Percentiles rank a stretch among this genome's conserved stretches.
Conservation (phyloP, 805 yeast species). For the Candida chilensis region DNA sequence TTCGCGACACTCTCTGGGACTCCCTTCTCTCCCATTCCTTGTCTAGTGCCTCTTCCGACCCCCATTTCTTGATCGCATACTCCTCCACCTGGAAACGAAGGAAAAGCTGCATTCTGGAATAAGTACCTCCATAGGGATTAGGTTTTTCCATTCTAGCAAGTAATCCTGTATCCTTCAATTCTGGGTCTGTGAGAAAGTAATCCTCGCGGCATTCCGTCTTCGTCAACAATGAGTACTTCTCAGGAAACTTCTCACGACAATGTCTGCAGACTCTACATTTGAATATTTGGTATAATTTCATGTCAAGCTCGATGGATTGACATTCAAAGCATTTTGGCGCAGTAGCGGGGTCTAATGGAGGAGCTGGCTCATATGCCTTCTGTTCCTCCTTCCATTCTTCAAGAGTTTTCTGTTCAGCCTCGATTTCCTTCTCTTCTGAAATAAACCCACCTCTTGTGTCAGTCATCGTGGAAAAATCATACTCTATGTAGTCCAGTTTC, state of each 20-base stretch:
- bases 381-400: slow-evolving; percentile 43
- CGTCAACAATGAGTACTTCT: slow-evolving; percentile 83
- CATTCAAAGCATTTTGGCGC: slow-evolving; percentile 88
- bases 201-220: slow-evolving; percentile 95
- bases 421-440: slow-evolving; percentile 48
- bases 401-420: slow-evolving; percentile 25
- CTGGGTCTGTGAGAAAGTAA: slow-evolving; percentile 90
- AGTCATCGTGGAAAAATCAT: slow-evolving; percentile 84
- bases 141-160: slow-evolving; percentile 80
- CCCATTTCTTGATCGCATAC: slow-evolving; percentile 92
- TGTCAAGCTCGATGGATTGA: slow-evolving; percentile 71
- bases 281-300: slow-evolving; percentile 60
- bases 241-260: slow-evolving; percentile 69
- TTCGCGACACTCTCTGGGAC: slow-evolving; percentile 55
- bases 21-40: slow-evolving; percentile 88
- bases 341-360: slow-evolving; percentile 59
- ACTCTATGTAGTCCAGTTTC: slow-evolving; percentile 66
- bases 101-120: slow-evolving; percentile 87
- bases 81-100: slow-evolving; percentile 89
- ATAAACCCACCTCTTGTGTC: slow-evolving; percentile 86
- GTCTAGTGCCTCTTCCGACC: slow-evolving; percentile 79
- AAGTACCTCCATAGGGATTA: slow-evolving; percentile 87
- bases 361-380: slow-evolving; percentile 41
- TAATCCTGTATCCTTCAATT: slow-evolving; percentile 59
- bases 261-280: slow-evolving; percentile 67